These are phyloP conservation scores for Torulaspora indica DNA, from an alignment of 805 yeast genomes.

Conservation along the genomic window DNA sequence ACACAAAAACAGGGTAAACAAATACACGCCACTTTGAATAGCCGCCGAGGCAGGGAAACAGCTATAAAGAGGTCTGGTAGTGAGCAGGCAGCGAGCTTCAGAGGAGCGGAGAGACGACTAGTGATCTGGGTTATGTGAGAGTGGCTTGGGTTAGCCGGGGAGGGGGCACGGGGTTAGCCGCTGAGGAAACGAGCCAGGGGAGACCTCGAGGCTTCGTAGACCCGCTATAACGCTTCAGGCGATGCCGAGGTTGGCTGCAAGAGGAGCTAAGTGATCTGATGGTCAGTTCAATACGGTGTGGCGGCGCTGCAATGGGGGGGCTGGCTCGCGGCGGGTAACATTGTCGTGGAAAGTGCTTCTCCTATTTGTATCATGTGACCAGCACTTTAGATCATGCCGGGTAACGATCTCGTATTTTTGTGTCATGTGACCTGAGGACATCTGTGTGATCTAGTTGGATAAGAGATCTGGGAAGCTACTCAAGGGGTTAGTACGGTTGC, in stretches of 20 bases:
- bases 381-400: too few species aligned
- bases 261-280: too few species aligned
- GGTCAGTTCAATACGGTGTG: too few species aligned
- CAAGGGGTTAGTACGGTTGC: background rate
- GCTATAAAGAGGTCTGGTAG: background rate
- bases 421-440: background rate
- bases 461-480: background rate
- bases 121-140: background rate
- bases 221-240: background rate
- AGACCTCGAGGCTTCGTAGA: background rate
- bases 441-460: background rate
- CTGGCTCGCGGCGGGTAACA: too few species aligned
- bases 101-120: too few species aligned
- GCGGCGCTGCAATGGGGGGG: too few species aligned
- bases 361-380: too few species aligned
- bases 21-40: background rate
- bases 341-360: too few species aligned
- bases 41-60: background rate
- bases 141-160: background rate
- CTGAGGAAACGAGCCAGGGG: background rate
- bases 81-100: too few species aligned
- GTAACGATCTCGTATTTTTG: too few species aligned
- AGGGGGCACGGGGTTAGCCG: background rate
- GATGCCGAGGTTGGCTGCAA: too few species aligned
- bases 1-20: slow-evolving; percentile 7